Conservation (phyloP, 345 rosid genomes). For the Laguncularia racemosa region DNA sequence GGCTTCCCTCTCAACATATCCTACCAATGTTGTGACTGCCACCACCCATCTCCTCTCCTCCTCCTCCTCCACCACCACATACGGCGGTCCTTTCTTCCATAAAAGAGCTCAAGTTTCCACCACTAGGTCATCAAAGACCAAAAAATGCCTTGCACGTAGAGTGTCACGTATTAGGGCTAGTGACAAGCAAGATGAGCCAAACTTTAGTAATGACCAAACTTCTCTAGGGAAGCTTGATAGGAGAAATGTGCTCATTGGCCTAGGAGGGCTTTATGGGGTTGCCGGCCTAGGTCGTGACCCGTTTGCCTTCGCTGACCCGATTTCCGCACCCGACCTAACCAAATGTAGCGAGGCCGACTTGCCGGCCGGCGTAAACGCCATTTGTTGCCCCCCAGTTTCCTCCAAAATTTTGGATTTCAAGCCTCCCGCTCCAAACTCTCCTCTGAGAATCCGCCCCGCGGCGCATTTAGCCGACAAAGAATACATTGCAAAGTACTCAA, state of each 20-base stretch:
- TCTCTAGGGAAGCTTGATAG: slow-evolving; percentile 21
- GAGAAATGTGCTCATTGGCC: slow-evolving; percentile 47
- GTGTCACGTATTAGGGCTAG: slow-evolving; percentile 11
- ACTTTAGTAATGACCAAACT: neutral
- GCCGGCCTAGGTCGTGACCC: slow-evolving; percentile 17
- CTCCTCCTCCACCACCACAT: slow-evolving; percentile 2
- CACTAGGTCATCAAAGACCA: neutral
- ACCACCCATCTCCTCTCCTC: slow-evolving; percentile 3
- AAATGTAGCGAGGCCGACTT: slow-evolving; percentile 36
- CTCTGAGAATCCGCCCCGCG: slow-evolving; percentile 28
- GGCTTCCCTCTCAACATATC: slow-evolving; percentile 12
- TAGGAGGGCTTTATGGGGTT: slow-evolving; percentile 45
- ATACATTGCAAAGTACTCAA: slow-evolving; percentile 33
- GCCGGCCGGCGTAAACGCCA: slow-evolving; percentile 23
- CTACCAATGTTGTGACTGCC: neutral
- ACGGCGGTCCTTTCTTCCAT: neutral
- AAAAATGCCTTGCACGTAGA: neutral
- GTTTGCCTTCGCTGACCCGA: slow-evolving; percentile 31
- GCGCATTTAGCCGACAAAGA: slow-evolving; percentile 32
- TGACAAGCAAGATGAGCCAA: neutral
- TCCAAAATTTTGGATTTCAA: slow-evolving; percentile 32
- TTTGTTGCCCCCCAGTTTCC: slow-evolving; percentile 49
- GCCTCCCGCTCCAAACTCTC: slow-evolving; percentile 15
- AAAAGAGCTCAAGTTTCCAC: neutral
- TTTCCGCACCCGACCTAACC: slow-evolving; percentile 29